Conservation (phyloP, 2,329 filamentous ascomycete species). For the Fusarium oligoseptatum region DNA sequence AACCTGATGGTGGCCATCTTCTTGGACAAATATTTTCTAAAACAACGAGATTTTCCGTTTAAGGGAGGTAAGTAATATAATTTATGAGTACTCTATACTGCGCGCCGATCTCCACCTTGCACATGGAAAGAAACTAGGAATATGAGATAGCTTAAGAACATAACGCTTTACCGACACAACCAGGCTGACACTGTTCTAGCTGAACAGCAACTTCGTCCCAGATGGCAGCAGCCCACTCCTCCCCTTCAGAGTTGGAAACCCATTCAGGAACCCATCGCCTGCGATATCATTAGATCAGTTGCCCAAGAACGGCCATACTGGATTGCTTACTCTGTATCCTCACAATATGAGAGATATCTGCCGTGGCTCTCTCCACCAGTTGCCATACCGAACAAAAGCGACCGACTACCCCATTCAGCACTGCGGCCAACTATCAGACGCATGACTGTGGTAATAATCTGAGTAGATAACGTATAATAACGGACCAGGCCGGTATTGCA, state of each 20-base stretch:
- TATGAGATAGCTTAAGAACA: neutral
- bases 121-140: no score
- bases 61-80: no score
- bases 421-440: neutral
- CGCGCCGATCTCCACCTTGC: no score
- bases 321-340: constrained; percentile 1
- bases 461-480: neutral
- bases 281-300: neutral
- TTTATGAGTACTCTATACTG: no score
- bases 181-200: neutral
- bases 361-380: neutral
- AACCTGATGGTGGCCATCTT: no score
- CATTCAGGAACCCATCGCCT: constrained; percentile 1
- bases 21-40: no score
- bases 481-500: neutral
- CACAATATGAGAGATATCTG: constrained; percentile 1
- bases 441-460: neutral
- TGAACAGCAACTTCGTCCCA: constrained; percentile 1
- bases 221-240: neutral
- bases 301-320: neutral
- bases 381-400: constrained; percentile 1
- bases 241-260: neutral
- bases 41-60: no score
- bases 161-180: neutral
- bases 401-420: constrained; percentile 4